These are phyloP conservation scores for Solanum corneliomulleri DNA, from an alignment of 257 asterid species.

Conservation along the genomic window DNA sequence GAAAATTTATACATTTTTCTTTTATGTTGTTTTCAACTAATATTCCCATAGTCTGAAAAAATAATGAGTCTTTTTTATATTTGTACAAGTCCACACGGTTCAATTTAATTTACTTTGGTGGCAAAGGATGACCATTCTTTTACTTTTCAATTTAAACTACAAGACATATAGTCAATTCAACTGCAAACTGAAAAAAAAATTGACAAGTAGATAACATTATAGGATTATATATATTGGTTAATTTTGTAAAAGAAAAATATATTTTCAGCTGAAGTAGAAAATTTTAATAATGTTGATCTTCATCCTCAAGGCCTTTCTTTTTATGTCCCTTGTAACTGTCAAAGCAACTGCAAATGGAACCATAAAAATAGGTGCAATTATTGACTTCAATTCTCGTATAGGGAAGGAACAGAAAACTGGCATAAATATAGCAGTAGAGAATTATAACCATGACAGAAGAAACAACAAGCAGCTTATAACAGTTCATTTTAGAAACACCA, in stretches of 20 bases:
- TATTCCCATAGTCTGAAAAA: not conserved
- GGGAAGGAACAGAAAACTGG: slow-evolving; percentile 34
- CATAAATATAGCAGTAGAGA: slow-evolving; percentile 16
- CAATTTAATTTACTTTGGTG: not conserved
- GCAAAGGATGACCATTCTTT: not conserved
- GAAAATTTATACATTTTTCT: not conserved
- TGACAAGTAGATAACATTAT: not conserved
- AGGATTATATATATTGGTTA: not conserved
- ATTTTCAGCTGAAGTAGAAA: not conserved
- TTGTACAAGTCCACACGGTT: not conserved
- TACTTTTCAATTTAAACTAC: not conserved
- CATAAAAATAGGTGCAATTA: slow-evolving; percentile 20
- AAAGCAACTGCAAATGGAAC: not conserved
- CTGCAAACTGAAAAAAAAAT: not conserved
- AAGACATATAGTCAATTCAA: not conserved
- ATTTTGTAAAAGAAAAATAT: not conserved
- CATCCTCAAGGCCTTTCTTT: not conserved
- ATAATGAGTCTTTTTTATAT: not conserved
- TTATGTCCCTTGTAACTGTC: not conserved
- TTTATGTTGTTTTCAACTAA: not conserved
- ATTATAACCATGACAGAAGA: slow-evolving; percentile 4
- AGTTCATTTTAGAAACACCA: slow-evolving; percentile 17
- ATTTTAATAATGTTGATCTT: not conserved
- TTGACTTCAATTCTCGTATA: slow-evolving; percentile 20
- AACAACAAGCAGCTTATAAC: not conserved